These are phyloP conservation scores for Trypanosomatidae sp. DNA, from an alignment of 208 protist genomes.

Conservation along the genomic window DNA sequence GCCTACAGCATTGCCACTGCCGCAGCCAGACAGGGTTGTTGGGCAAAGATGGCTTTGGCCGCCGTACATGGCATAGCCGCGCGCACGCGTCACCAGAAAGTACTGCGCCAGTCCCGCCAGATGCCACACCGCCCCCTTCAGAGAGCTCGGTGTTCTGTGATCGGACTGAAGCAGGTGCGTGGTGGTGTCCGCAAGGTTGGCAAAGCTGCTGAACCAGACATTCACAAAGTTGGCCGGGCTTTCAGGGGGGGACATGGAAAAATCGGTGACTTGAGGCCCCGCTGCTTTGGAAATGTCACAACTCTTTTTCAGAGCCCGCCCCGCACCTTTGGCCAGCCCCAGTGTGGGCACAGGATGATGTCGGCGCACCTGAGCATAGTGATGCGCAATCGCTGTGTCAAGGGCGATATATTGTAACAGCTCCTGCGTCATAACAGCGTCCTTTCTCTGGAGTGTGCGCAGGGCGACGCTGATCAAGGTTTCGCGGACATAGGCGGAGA, in stretches of 20 bases:
- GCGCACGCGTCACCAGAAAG: conserved; percentile 24
- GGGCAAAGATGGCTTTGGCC: conserved; percentile 14
- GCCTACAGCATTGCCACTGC: neutral
- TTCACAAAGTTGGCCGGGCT: conserved; percentile 18
- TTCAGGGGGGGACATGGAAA: neutral
- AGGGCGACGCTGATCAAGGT: conserved; percentile 22
- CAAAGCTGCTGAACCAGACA: conserved; percentile 49
- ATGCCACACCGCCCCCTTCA: conserved; percentile 50
- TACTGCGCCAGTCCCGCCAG: conserved; percentile 53
- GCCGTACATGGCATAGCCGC: conserved; percentile 30
- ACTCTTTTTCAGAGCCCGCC: conserved; percentile 1
- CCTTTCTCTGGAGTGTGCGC: conserved; percentile 26
- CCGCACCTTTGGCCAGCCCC: neutral
- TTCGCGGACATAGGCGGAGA: conserved; percentile 18
- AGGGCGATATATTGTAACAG: conserved; percentile 29
- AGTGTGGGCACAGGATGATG: neutral
- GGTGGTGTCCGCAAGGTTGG: conserved; percentile 38
- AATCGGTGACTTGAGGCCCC: neutral
- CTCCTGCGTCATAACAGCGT: conserved; percentile 22
- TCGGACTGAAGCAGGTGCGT: conserved; percentile 43
- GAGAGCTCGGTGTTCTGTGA: conserved; percentile 33
- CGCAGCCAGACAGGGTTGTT: neutral
- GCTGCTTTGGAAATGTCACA: conserved; percentile 1
- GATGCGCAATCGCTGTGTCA: conserved; percentile 24
- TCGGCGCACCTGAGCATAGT: conserved; percentile 7